These are phyloP conservation scores for Coniferiporia weirii DNA, from an alignment of 1,284 basidiomycete genomes.

Conservation along the genomic window DNA sequence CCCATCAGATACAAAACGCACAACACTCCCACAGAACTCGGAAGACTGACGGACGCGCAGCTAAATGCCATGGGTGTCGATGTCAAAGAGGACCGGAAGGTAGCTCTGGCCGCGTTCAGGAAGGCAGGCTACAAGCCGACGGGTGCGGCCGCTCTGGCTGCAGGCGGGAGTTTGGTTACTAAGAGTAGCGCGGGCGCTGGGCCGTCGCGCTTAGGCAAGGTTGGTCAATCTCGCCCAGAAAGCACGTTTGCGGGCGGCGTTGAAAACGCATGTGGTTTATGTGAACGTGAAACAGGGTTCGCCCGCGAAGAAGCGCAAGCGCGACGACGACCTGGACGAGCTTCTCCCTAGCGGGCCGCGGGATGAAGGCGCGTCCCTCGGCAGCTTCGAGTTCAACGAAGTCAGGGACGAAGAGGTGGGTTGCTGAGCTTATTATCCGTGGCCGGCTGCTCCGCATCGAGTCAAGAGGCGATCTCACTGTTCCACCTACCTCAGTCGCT, in stretches of 20 bases:
- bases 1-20: constrained; percentile 64
- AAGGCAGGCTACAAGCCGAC: constrained; percentile 47
- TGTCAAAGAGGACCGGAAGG: constrained; percentile 65
- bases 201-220: constrained; percentile 23
- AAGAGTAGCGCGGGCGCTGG: constrained; percentile 22
- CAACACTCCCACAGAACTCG: constrained; percentile 58
- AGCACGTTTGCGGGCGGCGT: not conserved
- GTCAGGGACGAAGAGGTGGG: constrained; percentile 62
- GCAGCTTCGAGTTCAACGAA: constrained; percentile 68
- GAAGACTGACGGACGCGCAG: constrained; percentile 52
- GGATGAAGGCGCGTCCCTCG: constrained; percentile 45
- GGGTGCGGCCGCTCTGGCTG: constrained; percentile 15
- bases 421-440: not conserved
- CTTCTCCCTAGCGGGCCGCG: constrained; percentile 48
- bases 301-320: constrained; percentile 50
- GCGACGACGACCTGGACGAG: constrained; percentile 48
- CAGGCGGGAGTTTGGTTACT: constrained; percentile 8
- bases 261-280: not conserved
- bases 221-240: not conserved
- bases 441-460: not conserved
- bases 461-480: not conserved
- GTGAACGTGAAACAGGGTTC: constrained; percentile 28
- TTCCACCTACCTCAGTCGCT: constrained; percentile 42
- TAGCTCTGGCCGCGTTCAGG: constrained; percentile 56
- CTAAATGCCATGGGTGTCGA: constrained; percentile 54